phyloP scores from a whole-genome alignment of 139 green algal species.

The Protoeuglena noctilucae region DNA sequence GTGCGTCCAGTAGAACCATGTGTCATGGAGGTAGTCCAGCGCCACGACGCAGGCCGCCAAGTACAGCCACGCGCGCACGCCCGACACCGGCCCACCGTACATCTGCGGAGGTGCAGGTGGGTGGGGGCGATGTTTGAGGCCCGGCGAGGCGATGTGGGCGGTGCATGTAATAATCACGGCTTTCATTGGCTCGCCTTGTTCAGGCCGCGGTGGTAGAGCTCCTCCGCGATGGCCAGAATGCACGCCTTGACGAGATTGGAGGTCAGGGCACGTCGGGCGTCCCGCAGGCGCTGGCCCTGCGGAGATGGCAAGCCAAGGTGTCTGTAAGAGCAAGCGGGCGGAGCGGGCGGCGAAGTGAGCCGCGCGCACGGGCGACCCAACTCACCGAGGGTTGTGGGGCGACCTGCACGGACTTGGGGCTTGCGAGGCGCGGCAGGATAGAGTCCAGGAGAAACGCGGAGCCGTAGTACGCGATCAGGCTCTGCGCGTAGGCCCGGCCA shows the following conservation, averaged over 20 bases:
- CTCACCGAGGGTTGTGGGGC: neutral
- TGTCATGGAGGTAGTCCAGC: conserved; percentile 68
- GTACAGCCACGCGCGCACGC: conserved; percentile 28
- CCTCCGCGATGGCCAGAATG: conserved; percentile 49
- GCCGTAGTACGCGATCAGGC: neutral
- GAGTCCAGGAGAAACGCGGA: neutral
- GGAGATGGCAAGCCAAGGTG: too few relatives aligned
- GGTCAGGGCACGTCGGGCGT: neutral
- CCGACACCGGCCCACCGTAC: conserved; percentile 26
- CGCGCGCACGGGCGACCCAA: neutral
- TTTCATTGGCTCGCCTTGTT: too few relatives aligned
- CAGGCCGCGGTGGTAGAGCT: conserved; percentile 27
- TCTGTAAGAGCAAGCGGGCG: neutral
- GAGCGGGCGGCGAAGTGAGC: neutral
- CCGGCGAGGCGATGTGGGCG: too few relatives aligned
- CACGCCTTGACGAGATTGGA: conserved; percentile 49
- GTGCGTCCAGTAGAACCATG: conserved; percentile 88
- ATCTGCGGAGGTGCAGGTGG: too few relatives aligned
- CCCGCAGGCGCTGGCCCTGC: neutral
- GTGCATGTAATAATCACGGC: too few relatives aligned
- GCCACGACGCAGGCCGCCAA: conserved; percentile 21
- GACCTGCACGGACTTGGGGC: neutral
- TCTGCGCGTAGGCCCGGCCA: too few relatives aligned
- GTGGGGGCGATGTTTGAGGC: too few relatives aligned
- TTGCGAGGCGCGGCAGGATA: neutral